Percentiles rank a stretch among this genome's conserved stretches.
These are phyloP conservation scores for Ogataea henricii DNA, from an alignment of 805 yeast species.

Conservation along the genomic window DNA sequence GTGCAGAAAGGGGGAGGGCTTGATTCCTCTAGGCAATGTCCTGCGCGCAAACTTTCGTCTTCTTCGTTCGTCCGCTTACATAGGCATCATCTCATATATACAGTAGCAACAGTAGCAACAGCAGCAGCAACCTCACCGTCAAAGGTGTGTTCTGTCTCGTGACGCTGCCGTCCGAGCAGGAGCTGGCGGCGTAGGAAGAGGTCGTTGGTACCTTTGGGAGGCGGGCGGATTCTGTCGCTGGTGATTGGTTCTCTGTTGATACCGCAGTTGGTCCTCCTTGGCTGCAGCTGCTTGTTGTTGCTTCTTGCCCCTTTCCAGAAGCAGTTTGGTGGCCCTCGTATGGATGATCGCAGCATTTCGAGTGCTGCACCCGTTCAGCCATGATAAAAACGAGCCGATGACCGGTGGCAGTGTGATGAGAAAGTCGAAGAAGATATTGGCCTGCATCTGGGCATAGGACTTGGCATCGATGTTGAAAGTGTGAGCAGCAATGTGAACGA, in stretches of 20 bases:
- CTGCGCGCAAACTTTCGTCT: no score
- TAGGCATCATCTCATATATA: no score
- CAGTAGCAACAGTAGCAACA: no score
- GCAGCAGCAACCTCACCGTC: no score
- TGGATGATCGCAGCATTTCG: slow-evolving; percentile 85
- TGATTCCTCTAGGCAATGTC: no score
- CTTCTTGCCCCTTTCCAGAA: slow-evolving; percentile 18
- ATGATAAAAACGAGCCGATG: slow-evolving; percentile 73
- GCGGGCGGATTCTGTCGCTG: no score
- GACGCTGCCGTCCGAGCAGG: not conserved
- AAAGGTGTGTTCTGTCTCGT: not conserved
- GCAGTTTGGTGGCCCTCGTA: slow-evolving; percentile 32
- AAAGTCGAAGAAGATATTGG: slow-evolving; percentile 74
- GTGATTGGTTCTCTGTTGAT: not conserved
- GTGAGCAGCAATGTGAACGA: slow-evolving; percentile 61
- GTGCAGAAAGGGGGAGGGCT: no score
- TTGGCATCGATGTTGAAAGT: slow-evolving; percentile 57
- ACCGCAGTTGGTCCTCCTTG: not conserved
- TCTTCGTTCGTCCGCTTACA: no score
- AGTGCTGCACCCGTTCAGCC: slow-evolving; percentile 86
- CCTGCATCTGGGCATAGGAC: slow-evolving; percentile 68
- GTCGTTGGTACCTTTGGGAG: not conserved
- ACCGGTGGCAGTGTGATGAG: slow-evolving; percentile 77
- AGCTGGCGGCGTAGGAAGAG: slow-evolving; percentile 2
- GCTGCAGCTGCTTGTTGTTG: not conserved